These are phyloP conservation scores for Neurospora sp. DNA, from an alignment of 495 filamentous ascomycete species.

Conservation along the genomic window DNA sequence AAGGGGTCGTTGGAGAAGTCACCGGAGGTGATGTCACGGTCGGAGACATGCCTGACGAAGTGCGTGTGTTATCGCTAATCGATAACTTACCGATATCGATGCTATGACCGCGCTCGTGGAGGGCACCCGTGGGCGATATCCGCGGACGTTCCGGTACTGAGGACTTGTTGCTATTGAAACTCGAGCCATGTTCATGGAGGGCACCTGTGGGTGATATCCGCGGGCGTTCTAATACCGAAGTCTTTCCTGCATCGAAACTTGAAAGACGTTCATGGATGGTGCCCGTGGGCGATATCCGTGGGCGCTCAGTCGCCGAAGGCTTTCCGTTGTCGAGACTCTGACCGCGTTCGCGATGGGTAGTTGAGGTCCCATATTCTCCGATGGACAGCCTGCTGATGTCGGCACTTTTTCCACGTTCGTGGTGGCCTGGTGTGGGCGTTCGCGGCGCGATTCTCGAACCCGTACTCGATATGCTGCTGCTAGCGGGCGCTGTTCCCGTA, in stretches of 20 bases:
- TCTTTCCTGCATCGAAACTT: conserved; percentile 40
- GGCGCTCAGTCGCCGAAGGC: conserved; percentile 29
- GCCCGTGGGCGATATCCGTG: conserved; percentile 18
- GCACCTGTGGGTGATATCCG: conserved; percentile 17
- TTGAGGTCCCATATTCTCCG: conserved; percentile 15
- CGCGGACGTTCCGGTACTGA: conserved; percentile 26
- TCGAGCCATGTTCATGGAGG: conserved; percentile 38
- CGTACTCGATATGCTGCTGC: conserved; percentile 12
- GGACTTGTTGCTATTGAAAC: conserved; percentile 39
- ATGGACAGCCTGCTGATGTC: conserved; percentile 39
- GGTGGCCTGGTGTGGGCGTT: conserved; percentile 9
- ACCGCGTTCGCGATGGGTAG: conserved; percentile 31
- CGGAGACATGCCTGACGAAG: conserved; percentile 21
- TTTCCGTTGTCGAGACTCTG: conserved; percentile 43
- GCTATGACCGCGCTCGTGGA: conserved; percentile 40
- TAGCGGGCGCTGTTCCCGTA: conserved; percentile 25
- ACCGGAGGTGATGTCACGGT: not conserved
- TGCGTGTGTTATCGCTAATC: conserved; percentile 22
- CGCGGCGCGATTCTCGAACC: not conserved
- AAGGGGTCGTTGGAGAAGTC: conserved; percentile 20
- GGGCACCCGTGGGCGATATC: conserved; percentile 19
- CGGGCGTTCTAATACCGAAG: conserved; percentile 29
- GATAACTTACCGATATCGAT: conserved; percentile 41
- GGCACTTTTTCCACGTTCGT: conserved; percentile 41
- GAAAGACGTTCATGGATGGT: conserved; percentile 34